Base-by-base conservation (phyloP, 2,329 filamentous ascomycete genomes). In the Huntiella omanensis region DNA sequence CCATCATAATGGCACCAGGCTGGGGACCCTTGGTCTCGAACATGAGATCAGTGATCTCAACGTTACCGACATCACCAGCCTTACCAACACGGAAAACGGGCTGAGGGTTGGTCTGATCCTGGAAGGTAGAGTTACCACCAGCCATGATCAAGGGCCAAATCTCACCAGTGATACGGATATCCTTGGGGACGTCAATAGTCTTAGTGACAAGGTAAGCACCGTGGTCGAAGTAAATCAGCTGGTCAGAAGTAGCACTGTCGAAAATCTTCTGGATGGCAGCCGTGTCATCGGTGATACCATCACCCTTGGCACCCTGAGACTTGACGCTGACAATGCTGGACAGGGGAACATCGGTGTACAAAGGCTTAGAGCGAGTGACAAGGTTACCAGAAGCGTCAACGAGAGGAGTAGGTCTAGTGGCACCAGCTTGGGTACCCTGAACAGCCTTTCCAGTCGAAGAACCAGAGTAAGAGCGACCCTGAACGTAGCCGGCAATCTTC, bases 111-210 rank as follows among this genome's bases (percentile, higher is more conserved):
- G 66, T 63, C 60, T 79, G 68, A 59, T 94, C 77, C 52, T 69
- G 64, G 67, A 95, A 96, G 52, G 71, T 69, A 33, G 63, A 69
- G 55, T 64, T 58, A 45, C 87, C 87, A 43, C 77, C 74, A 19
- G 84, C 87, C 70, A 95, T 80, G 60, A 96, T 80, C 51, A 93
- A 65, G 2, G 88, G 80, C 83, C 84, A 94, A 58, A 92, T 77
- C 63, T 95, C 86, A 55, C 88, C 88, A 5, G 83, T 83, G 58
- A 96, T 87, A 64, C 79, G 82, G 65, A 88, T 77, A 56, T 85
- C 73, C 66, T 80, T 81, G 48, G 82, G 82, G 6, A 87, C 69
- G 53, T 73, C 71, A 59, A 87, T 64, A 1, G 82, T 87, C 54
- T 74, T 68, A 38, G 72, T 77, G 53, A 87, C 65, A 46, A 82